These are phyloP conservation scores for Aspergillus piperis DNA, from an alignment of 2,329 filamentous ascomycete genomes.

Conservation along the genomic window DNA sequence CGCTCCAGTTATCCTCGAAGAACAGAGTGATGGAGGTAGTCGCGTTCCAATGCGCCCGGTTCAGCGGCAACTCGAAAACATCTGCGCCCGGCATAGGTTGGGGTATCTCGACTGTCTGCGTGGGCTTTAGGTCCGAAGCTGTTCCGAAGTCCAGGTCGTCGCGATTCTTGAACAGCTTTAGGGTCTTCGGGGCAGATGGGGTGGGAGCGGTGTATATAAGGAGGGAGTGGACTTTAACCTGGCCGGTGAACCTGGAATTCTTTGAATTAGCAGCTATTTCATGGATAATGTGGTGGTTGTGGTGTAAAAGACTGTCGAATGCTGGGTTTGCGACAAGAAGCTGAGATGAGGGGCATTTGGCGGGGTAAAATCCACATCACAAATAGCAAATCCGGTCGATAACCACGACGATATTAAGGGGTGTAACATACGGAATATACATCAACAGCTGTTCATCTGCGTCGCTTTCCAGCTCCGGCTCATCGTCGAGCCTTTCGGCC, in stretches of 20 bases:
- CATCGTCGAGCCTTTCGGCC: constrained; percentile 70
- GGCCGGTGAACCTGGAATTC: constrained; percentile 75
- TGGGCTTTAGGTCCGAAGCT: constrained; percentile 68
- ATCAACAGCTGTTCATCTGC: constrained; percentile 93
- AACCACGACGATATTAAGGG: not conserved
- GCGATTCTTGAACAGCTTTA: constrained; percentile 86
- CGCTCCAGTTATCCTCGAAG: constrained; percentile 86
- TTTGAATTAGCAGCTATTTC: not conserved
- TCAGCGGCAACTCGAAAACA: constrained; percentile 83
- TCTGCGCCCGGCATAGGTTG: constrained; percentile 63
- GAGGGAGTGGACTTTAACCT: constrained; percentile 89
- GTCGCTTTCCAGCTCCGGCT: constrained; percentile 80
- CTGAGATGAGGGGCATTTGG: constrained; percentile 29
- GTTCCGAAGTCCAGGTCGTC: constrained; percentile 81
- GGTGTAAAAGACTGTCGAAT: not conserved
- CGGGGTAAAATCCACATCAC: constrained; percentile 18
- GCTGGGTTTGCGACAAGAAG: not conserved
- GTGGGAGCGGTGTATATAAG: constrained; percentile 77
- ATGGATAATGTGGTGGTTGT: not conserved
- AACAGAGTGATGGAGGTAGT: constrained; percentile 83
- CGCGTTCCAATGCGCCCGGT: constrained; percentile 83
- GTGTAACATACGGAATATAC: constrained; percentile 72
- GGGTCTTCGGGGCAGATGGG: constrained; percentile 71
- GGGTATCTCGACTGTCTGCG: constrained; percentile 75
- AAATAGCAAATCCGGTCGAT: not conserved